Conservation (phyloP, 495 filamentous ascomycete species). For the Penicillium chermesinum region DNA sequence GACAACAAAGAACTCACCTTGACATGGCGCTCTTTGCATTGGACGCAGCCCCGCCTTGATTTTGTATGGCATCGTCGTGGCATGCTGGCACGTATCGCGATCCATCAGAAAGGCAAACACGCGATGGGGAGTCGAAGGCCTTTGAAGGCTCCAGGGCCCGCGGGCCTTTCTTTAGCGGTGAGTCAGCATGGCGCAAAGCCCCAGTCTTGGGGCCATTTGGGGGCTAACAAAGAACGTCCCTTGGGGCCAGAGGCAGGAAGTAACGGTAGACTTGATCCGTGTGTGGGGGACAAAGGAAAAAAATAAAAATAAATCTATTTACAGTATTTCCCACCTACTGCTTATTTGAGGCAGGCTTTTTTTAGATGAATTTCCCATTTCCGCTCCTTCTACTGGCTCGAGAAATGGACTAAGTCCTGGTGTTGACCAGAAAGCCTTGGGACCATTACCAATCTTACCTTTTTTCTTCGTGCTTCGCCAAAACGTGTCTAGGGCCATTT, state of each 20-base stretch:
- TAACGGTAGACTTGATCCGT: not conserved
- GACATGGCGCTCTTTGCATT: conserved; percentile 14
- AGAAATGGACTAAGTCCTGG: too few species aligned
- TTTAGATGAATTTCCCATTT: too few species aligned
- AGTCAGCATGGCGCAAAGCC: not conserved
- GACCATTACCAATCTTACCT: too few species aligned
- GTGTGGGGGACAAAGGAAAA: not conserved
- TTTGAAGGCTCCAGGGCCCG: too few species aligned
- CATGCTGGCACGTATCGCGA: conserved; percentile 1
- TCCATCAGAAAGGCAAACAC: not conserved
- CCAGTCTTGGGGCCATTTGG: not conserved
- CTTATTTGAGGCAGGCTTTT: too few species aligned
- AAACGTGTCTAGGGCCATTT: not conserved
- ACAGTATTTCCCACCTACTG: too few species aligned
- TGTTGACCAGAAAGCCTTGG: too few species aligned
- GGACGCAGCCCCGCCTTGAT: conserved; percentile 10
- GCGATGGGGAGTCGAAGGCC: not conserved
- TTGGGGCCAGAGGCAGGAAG: not conserved
- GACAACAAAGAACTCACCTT: conserved; percentile 6
- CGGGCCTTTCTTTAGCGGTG: not conserved
- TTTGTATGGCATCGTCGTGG: conserved; percentile 16
- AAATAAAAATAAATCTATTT: too few species aligned
- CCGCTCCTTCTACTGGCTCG: too few species aligned
- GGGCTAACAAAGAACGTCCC: not conserved
- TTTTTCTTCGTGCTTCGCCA: too few species aligned